Conservation (phyloP, 495 filamentous ascomycete species). For the Astrothelium macrocarpum region DNA sequence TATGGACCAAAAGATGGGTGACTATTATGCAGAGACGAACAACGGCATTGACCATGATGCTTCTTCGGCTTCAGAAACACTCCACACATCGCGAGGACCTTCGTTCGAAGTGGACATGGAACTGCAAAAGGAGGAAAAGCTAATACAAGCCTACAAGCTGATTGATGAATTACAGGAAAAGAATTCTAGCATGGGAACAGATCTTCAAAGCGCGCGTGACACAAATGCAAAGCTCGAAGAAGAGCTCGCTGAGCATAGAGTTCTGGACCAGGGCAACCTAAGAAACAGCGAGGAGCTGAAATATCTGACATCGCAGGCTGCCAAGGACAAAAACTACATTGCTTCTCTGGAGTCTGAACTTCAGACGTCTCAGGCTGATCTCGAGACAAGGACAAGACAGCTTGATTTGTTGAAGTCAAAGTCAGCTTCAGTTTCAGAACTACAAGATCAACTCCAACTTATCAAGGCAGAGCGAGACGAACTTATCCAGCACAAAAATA, state of each 20-base stretch:
- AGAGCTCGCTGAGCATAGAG: constrained; percentile 29
- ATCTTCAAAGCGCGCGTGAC: constrained; percentile 22
- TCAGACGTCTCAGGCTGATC: constrained; percentile 26
- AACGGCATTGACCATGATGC: neutral
- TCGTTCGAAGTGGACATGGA: constrained; percentile 8
- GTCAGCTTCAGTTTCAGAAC: constrained; percentile 28
- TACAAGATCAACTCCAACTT: constrained; percentile 48
- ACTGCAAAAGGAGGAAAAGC: constrained; percentile 17
- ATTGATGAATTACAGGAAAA: constrained; percentile 20
- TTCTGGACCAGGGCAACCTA: constrained; percentile 21
- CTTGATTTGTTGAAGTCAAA: constrained; percentile 44
- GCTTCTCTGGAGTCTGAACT: constrained; percentile 32
- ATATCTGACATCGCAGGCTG: constrained; percentile 22
- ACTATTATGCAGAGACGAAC: constrained; percentile 12
- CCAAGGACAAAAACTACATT: constrained; percentile 31
- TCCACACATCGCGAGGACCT: constrained; percentile 16
- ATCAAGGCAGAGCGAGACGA: constrained; percentile 64
- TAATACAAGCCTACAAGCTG: constrained; percentile 19
- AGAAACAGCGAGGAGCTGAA: constrained; percentile 23
- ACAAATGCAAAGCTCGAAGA: constrained; percentile 29
- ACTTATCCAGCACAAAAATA: constrained; percentile 70
- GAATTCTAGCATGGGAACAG: constrained; percentile 14
- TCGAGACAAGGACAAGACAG: constrained; percentile 54
- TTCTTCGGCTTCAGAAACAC: neutral
- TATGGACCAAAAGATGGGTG: constrained; percentile 18